phyloP scores from a whole-genome alignment of 1,284 basidiomycete genomes.

The Hemileia vastatrix region DNA sequence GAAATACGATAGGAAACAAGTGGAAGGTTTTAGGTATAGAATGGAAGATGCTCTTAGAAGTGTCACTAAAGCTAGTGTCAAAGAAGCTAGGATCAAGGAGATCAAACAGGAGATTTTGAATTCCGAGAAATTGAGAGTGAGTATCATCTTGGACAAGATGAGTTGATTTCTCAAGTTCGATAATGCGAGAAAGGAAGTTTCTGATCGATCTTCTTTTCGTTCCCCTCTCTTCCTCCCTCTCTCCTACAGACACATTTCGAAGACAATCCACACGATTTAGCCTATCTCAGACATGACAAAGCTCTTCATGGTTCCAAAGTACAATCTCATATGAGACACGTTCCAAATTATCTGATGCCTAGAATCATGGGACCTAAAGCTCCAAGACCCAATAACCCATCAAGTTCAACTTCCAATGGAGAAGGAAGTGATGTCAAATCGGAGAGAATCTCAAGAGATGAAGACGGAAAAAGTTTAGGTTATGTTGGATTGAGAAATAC shows the following conservation, averaged over 20 bases:
- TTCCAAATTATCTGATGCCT: constrained; percentile 38
- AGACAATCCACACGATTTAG: constrained; percentile 39
- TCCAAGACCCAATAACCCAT: not conserved
- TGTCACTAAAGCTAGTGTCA: constrained; percentile 35
- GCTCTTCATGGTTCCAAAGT: constrained; percentile 29
- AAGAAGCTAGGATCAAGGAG: constrained; percentile 40
- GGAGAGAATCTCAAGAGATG: not conserved
- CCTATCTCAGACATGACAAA: constrained; percentile 39
- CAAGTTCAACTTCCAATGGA: not conserved
- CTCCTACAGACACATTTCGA: constrained; percentile 35
- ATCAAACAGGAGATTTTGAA: constrained; percentile 41
- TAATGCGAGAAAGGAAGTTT: not conserved
- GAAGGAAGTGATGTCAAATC: not conserved
- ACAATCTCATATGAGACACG: constrained; percentile 35
- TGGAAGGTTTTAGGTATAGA: constrained; percentile 40
- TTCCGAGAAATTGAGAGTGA: constrained; percentile 31
- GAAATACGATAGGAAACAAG: constrained; percentile 35
- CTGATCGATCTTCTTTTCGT: not conserved
- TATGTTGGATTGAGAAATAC: constrained; percentile 24
- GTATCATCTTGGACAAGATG: too few relatives aligned
- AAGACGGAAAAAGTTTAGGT: constrained; percentile 17
- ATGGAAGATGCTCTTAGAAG: constrained; percentile 39
- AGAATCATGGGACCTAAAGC: constrained; percentile 30
- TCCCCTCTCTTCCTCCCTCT: not conserved
- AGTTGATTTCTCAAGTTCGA: not conserved